Evolutionary conservation across 768 basidiomycete species (phyloP).

Genomic region (Kondoa malvinella): DNA sequence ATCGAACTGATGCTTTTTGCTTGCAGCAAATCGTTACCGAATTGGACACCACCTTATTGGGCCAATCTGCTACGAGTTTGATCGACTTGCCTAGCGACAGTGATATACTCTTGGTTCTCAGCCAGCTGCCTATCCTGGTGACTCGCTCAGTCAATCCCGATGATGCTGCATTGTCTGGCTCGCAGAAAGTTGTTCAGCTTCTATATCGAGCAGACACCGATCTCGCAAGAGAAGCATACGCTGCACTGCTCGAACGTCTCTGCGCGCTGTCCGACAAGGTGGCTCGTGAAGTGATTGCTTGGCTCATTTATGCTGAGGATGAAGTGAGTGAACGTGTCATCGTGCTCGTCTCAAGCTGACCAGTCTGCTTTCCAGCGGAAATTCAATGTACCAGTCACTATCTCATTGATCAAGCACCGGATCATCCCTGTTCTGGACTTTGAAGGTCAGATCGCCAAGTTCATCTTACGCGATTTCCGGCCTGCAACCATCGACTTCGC

Average conservation of each 20-base stretch:
- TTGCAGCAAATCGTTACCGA: slow-evolving; percentile 39
- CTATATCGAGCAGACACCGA: slow-evolving; percentile 74
- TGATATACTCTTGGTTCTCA: slow-evolving; percentile 67
- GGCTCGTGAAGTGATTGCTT: slow-evolving; percentile 86
- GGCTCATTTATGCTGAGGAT: slow-evolving; percentile 92
- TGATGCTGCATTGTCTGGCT: slow-evolving; percentile 75
- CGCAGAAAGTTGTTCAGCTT: slow-evolving; percentile 89
- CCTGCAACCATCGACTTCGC: slow-evolving; percentile 63
- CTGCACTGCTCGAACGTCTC: slow-evolving; percentile 67
- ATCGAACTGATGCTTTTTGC: slow-evolving; percentile 11
- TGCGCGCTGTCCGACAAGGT: slow-evolving; percentile 82
- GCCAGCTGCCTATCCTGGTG: slow-evolving; percentile 67
- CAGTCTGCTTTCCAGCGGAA: slow-evolving; percentile 49
- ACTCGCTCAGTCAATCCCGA: slow-evolving; percentile 60
- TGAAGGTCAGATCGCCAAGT: slow-evolving; percentile 79
- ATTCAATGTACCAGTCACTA: slow-evolving; percentile 83
- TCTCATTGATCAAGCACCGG: slow-evolving; percentile 66
- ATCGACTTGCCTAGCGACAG: slow-evolving; percentile 60
- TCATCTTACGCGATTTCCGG: slow-evolving; percentile 58
- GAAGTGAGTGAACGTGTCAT: slow-evolving; percentile 43
- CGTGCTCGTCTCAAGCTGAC: slow-evolving; percentile 10
- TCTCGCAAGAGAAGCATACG: slow-evolving; percentile 83
- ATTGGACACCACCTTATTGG: slow-evolving; percentile 60
- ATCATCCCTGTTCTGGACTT: slow-evolving; percentile 59
- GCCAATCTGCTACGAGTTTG: slow-evolving; percentile 55